Percentiles rank a stretch among this genome's conserved stretches.
phyloP scores from a whole-genome alignment of 139 green algal genomes.

The Axilococcus clingmanii region DNA sequence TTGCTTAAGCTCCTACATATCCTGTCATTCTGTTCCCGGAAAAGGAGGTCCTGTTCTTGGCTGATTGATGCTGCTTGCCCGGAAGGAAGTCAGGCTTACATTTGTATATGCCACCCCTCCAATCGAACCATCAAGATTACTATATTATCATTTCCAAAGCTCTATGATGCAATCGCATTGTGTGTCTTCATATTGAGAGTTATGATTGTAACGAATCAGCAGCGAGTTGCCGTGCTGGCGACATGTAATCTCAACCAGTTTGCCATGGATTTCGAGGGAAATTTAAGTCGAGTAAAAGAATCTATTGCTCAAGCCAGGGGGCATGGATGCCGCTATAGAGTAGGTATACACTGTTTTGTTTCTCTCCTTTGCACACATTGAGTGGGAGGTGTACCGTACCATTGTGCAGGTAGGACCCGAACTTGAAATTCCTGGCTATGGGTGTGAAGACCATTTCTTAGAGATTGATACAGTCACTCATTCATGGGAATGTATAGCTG shows the following conservation, averaged over 20 bases:
- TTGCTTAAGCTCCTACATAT: too few species aligned
- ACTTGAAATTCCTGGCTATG: constrained; percentile 91
- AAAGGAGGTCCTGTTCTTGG: neutral
- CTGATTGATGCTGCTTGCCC: neutral
- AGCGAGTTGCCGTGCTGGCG: constrained; percentile 44
- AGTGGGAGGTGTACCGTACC: neutral
- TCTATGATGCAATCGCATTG: neutral
- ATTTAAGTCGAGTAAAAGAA: constrained; percentile 63
- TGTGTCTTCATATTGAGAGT: neutral
- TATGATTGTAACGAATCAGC: neutral
- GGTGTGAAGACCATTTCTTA: constrained; percentile 98
- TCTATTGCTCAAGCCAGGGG: constrained; percentile 66
- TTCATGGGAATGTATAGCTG: constrained; percentile 60
- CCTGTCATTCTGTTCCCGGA: neutral
- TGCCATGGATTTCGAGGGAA: constrained; percentile 95
- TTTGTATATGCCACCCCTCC: neutral
- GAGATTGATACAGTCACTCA: constrained; percentile 86
- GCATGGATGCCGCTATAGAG: constrained; percentile 62
- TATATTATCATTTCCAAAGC: neutral
- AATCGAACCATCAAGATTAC: neutral
- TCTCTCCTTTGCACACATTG: neutral
- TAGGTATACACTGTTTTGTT: constrained; percentile 19
- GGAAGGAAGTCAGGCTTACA: neutral
- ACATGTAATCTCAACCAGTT: constrained; percentile 97
- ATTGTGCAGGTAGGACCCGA: constrained; percentile 73